These are phyloP conservation scores for Candida awuae DNA, from an alignment of 805 yeast genomes.

Conservation along the genomic window DNA sequence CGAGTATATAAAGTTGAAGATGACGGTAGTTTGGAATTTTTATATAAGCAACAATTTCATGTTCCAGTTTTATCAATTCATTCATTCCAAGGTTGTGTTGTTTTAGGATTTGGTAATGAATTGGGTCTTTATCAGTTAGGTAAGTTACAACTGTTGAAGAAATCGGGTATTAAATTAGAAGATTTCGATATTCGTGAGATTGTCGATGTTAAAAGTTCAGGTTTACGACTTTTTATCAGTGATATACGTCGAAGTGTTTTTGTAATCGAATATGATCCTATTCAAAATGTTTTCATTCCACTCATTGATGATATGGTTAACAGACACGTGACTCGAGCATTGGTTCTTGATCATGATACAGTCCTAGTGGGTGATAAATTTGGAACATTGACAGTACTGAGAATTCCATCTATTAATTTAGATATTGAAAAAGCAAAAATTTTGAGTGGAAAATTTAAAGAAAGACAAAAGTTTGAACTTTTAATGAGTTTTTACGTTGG, in stretches of 20 bases:
- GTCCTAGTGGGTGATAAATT: constrained; percentile 80
- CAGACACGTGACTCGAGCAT: constrained; percentile 56
- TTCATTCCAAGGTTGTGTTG: constrained; percentile 49
- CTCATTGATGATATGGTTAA: constrained; percentile 63
- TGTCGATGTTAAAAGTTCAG: constrained; percentile 45
- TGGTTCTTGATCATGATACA: constrained; percentile 65
- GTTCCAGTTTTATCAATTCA: constrained; percentile 40
- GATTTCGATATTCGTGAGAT: constrained; percentile 36
- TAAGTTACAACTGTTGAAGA: constrained; percentile 65
- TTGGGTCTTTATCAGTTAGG: constrained; percentile 69
- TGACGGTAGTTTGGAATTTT: constrained; percentile 35
- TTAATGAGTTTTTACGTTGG: constrained; percentile 54
- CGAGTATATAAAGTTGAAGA: constrained; percentile 30
- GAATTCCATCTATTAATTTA: constrained; percentile 38
- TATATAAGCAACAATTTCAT: constrained; percentile 56
- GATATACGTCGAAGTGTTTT: constrained; percentile 65
- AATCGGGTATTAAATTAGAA: constrained; percentile 41
- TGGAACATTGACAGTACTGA: constrained; percentile 66
- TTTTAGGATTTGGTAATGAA: constrained; percentile 48
- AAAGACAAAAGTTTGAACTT: constrained; percentile 34
- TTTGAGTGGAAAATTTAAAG: too few relatives aligned
- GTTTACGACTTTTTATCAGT: constrained; percentile 56
- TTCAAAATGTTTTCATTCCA: constrained; percentile 44
- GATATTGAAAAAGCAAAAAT: neutral
- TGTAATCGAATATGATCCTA: constrained; percentile 43